Conservation (phyloP, 176 grass and related monocot species). For the Echinochloa phyllopogon region DNA sequence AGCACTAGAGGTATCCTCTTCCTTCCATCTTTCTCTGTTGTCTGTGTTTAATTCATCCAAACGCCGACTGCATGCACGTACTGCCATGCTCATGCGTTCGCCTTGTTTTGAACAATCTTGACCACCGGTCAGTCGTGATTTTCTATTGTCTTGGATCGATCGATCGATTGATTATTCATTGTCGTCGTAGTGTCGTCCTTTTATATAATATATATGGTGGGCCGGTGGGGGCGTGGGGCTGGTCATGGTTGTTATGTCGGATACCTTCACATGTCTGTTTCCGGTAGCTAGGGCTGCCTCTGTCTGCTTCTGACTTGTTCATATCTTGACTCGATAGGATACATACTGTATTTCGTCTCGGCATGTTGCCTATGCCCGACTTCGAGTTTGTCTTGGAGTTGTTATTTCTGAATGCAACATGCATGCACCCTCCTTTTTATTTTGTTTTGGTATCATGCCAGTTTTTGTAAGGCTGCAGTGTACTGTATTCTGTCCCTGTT, state of each 20-base stretch:
- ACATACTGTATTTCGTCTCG: neutral
- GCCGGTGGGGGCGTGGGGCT: no score
- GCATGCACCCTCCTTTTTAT: neutral
- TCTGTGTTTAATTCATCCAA: neutral
- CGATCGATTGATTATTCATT: neutral
- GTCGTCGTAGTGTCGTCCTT: neutral
- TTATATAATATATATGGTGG: neutral
- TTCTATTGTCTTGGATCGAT: neutral
- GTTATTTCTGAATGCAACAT: neutral
- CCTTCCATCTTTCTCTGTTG: neutral
- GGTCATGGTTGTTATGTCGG: neutral
- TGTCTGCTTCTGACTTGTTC: neutral
- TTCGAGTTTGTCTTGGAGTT: neutral
- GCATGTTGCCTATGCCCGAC: neutral
- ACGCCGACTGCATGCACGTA: neutral
- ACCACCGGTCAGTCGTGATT: neutral
- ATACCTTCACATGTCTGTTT: constrained; percentile 4
- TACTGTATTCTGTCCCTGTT: neutral
- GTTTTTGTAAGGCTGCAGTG: neutral
- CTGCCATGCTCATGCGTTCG: neutral
- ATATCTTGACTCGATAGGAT: neutral
- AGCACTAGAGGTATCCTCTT: constrained; percentile 53
- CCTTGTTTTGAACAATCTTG: no score
- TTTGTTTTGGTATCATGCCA: neutral
- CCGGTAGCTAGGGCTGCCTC: no score